Conservation (phyloP, 2,329 filamentous ascomycete genomes). For the Fusarium nurragi region DNA sequence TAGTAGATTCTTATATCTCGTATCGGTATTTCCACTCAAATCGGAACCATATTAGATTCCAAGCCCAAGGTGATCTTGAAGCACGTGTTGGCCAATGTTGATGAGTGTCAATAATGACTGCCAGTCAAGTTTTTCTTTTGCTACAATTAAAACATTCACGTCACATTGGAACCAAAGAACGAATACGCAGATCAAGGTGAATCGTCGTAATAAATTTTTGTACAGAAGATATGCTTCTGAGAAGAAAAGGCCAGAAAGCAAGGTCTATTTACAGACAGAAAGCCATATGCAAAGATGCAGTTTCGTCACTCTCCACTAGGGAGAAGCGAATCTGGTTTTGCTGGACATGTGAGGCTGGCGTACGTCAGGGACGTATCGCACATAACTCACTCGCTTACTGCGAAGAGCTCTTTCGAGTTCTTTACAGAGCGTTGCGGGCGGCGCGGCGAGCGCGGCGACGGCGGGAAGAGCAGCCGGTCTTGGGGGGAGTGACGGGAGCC, state of each 20-base stretch:
- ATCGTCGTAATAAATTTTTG: conserved; percentile 40
- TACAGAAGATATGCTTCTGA: conserved; percentile 39
- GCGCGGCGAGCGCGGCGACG: conserved; percentile 38
- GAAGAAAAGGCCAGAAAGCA: conserved; percentile 27
- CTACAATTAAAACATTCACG: neutral
- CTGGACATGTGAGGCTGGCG: conserved; percentile 4
- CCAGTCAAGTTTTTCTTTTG: neutral
- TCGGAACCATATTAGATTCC: too few relatives aligned
- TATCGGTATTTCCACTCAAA: too few relatives aligned
- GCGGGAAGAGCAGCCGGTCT: conserved; percentile 37
- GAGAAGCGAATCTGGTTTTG: conserved; percentile 17
- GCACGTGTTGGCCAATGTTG: neutral
- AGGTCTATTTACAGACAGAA: conserved; percentile 45
- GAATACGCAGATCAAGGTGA: neutral
- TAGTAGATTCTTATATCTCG: too few relatives aligned
- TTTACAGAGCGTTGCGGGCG: conserved; percentile 36
- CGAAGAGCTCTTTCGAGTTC: conserved; percentile 17
- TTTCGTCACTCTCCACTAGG: conserved; percentile 31
- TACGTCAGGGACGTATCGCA: conserved; percentile 26
- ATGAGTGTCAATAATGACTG: neutral
- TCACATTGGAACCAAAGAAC: neutral
- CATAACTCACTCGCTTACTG: neutral
- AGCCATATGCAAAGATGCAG: conserved; percentile 32
- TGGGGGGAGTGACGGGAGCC: conserved; percentile 23
- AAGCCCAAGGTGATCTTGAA: too few relatives aligned